phyloP scores from a whole-genome alignment of 176 grass and related monocot genomes.

The Urochloa ruziziensis region DNA sequence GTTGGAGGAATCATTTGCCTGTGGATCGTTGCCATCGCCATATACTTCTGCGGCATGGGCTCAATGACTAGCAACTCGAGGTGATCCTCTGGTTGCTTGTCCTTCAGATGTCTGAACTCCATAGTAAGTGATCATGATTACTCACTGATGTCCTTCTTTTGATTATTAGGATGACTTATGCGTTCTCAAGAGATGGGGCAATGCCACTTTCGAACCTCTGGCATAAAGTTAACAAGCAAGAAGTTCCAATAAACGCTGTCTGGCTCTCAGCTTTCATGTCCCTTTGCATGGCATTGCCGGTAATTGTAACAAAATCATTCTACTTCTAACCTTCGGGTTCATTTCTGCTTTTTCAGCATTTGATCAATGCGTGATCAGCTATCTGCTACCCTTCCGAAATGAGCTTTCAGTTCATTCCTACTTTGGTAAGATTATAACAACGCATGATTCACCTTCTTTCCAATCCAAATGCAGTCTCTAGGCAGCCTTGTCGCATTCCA shows the following conservation, averaged over 20 bases:
- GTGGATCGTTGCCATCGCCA: constrained; percentile 49
- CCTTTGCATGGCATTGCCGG: constrained; percentile 80
- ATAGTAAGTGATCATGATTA: neutral
- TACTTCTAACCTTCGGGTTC: neutral
- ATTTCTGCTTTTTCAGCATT: too few species aligned
- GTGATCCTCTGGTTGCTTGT: neutral
- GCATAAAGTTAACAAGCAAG: constrained; percentile 82
- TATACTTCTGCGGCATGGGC: constrained; percentile 75
- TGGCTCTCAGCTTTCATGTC: constrained; percentile 73
- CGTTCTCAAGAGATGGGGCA: constrained; percentile 94
- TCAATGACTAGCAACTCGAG: constrained; percentile 82
- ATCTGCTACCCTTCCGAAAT: too few species aligned
- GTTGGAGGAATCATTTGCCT: constrained; percentile 69
- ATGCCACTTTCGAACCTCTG: constrained; percentile 79
- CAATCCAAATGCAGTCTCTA: constrained; percentile 47
- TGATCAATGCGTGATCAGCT: too few species aligned
- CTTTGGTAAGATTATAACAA: neutral
- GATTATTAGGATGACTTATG: constrained; percentile 74
- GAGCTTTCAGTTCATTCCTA: neutral
- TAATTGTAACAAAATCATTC: constrained; percentile 11
- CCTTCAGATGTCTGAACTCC: neutral
- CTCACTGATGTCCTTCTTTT: neutral
- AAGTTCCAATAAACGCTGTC: constrained; percentile 80
- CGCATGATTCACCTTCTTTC: neutral
- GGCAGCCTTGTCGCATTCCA: constrained; percentile 91